Conservation (phyloP, 805 yeast genomes). For the Ogataea pignaliae region DNA sequence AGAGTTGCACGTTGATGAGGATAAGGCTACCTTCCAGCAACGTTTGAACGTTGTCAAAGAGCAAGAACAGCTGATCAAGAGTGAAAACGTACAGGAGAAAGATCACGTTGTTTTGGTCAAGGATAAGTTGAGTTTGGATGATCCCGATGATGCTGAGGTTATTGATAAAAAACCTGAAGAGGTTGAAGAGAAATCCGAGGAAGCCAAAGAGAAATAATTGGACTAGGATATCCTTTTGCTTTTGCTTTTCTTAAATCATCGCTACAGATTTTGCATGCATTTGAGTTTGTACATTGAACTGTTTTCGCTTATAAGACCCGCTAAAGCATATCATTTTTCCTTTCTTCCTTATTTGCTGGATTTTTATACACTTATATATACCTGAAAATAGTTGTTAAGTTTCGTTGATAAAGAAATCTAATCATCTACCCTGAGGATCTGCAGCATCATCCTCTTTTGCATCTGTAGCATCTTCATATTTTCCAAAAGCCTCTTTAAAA, state of each 20-base stretch:
- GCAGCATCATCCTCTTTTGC: background rate
- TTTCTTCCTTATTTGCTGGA: too few species aligned
- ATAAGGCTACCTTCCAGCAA: constrained; percentile 60
- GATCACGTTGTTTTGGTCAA: constrained; percentile 53
- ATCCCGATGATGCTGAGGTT: constrained; percentile 20
- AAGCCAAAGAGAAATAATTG: too few species aligned
- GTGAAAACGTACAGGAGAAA: constrained; percentile 83
- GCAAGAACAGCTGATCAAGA: constrained; percentile 79
- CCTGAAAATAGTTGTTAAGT: too few species aligned
- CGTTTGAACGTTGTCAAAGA: constrained; percentile 70
- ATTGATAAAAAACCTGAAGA: background rate
- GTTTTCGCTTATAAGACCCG: too few species aligned
- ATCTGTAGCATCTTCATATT: constrained; percentile 9
- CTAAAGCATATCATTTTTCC: too few species aligned
- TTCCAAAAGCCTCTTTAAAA: constrained; percentile 9
- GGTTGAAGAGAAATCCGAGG: too few species aligned
- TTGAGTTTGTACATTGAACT: too few species aligned
- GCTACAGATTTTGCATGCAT: too few species aligned
- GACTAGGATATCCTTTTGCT: too few species aligned
- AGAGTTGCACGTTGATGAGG: constrained; percentile 76
- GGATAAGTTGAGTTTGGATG: constrained; percentile 61
- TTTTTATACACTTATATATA: too few species aligned
- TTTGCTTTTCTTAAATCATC: too few species aligned
- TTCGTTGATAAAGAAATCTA: too few species aligned
- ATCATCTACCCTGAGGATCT: background rate